Evolutionary conservation across 345 rosid genomes (phyloP).

Genomic region (Eutrema yunnanense): DNA sequence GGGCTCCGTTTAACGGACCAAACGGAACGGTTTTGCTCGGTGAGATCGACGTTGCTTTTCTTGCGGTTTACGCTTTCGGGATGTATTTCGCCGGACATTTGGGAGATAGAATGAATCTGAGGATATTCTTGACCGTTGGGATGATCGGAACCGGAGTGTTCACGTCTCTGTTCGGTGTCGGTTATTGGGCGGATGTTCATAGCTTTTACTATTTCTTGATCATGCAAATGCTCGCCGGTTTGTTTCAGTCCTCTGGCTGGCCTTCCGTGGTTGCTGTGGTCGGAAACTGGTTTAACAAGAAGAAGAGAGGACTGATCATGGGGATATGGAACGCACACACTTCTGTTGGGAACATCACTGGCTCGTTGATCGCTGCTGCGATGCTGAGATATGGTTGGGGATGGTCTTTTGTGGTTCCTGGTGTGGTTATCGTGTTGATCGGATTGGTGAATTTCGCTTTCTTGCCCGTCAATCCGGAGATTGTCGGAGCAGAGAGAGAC

Average conservation of each 20-base stretch:
- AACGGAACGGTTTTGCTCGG: slow-evolving; percentile 66
- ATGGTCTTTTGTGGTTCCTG: slow-evolving; percentile 84
- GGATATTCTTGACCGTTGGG: slow-evolving; percentile 56
- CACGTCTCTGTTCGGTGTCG: slow-evolving; percentile 61
- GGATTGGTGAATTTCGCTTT: slow-evolving; percentile 64
- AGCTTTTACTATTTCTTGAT: slow-evolving; percentile 50
- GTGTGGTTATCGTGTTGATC: slow-evolving; percentile 42
- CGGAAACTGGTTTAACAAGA: slow-evolving; percentile 86
- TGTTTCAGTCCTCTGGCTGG: slow-evolving; percentile 93
- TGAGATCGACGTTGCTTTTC: slow-evolving; percentile 71
- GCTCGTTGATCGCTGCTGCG: slow-evolving; percentile 69
- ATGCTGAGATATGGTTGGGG: slow-evolving; percentile 82
- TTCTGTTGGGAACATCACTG: slow-evolving; percentile 77
- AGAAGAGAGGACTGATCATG: slow-evolving; percentile 80
- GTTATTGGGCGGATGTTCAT: slow-evolving; percentile 68
- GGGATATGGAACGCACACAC: slow-evolving; percentile 94
- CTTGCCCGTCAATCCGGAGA: slow-evolving; percentile 71
- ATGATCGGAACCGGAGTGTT: slow-evolving; percentile 77
- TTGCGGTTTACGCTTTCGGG: slow-evolving; percentile 60
- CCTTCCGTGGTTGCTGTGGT: slow-evolving; percentile 88
- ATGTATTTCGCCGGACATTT: slow-evolving; percentile 79
- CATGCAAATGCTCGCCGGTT: slow-evolving; percentile 63
- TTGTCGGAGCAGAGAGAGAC: slow-evolving; percentile 53
- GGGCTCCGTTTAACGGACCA: slow-evolving; percentile 70
- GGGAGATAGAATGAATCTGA: slow-evolving; percentile 69